phyloP scores from a whole-genome alignment of 192 early-diverging fungal genomes.

The Glomus cerebriforme region DNA sequence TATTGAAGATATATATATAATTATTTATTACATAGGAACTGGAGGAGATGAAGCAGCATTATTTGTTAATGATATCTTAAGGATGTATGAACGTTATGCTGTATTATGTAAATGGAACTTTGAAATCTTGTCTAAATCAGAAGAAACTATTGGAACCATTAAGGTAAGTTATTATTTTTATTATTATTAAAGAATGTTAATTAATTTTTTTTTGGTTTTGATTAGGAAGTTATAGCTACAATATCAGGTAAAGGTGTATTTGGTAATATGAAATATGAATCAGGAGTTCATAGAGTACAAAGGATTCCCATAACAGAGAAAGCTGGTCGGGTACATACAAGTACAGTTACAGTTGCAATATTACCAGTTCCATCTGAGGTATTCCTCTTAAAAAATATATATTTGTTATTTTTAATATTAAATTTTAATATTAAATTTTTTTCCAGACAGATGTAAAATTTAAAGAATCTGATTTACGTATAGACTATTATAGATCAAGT shows the following conservation, averaged over 20 bases:
- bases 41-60: slow-evolving; percentile 80
- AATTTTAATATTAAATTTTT: not conserved
- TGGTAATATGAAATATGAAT: slow-evolving; percentile 76
- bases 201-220: not conserved
- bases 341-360: slow-evolving; percentile 78
- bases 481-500: slow-evolving; percentile 75
- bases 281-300: slow-evolving; percentile 83
- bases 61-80: slow-evolving; percentile 68
- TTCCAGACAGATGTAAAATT: slow-evolving; percentile 64
- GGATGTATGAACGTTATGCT: slow-evolving; percentile 77
- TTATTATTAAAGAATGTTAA: not conserved
- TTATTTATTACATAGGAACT: slow-evolving; percentile 36
- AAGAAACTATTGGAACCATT: slow-evolving; percentile 48
- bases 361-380: slow-evolving; percentile 72
- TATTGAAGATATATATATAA: not conserved
- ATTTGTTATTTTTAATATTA: too few relatives aligned
- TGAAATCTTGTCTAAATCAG: slow-evolving; percentile 52
- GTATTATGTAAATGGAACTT: slow-evolving; percentile 65
- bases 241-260: slow-evolving; percentile 73
- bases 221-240: slow-evolving; percentile 62
- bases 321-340: slow-evolving; percentile 77
- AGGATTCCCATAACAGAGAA: slow-evolving; percentile 78
- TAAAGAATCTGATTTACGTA: slow-evolving; percentile 63
- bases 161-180: slow-evolving; percentile 42
- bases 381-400: not conserved